Conservation (phyloP, 306 rosid species). For the Malus fusca region DNA sequence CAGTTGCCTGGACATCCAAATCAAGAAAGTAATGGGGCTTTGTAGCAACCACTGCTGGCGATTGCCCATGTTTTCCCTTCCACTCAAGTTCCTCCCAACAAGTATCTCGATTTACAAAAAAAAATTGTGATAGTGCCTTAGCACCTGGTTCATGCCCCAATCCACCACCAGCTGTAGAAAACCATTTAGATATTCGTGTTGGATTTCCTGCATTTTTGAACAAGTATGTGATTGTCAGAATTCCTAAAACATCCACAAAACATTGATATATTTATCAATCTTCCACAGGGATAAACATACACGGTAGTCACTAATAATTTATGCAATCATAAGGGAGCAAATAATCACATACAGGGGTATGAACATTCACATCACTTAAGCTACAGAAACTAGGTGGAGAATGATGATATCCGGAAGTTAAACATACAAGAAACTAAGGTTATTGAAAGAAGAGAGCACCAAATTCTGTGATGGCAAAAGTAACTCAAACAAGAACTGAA, state of each 20-base stretch:
- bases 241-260: slow-evolving; percentile 9
- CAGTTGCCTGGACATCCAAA: slow-evolving; percentile 64
- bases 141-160: slow-evolving; percentile 69
- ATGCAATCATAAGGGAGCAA: not conserved
- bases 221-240: slow-evolving; percentile 23
- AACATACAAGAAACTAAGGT: not conserved
- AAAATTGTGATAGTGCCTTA: slow-evolving; percentile 70
- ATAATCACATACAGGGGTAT: too few species aligned
- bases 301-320: not conserved
- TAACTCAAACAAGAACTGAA: not conserved
- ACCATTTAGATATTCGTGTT: slow-evolving; percentile 62
- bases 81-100: slow-evolving; percentile 98
- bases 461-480: not conserved
- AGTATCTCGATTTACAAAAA: slow-evolving; percentile 72
- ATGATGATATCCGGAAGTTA: not conserved
- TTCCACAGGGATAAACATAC: not conserved
- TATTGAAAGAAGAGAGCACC: not conserved
- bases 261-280: not conserved
- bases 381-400: not conserved
- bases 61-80: slow-evolving; percentile 97
- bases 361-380: not conserved
- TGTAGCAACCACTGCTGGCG: slow-evolving; percentile 93
- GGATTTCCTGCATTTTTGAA: slow-evolving; percentile 59
- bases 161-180: slow-evolving; percentile 46
- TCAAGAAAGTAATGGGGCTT: slow-evolving; percentile 93